These are phyloP conservation scores for Colletotrichum spinosum DNA, from an alignment of 2,329 filamentous ascomycete genomes.

Conservation along the genomic window DNA sequence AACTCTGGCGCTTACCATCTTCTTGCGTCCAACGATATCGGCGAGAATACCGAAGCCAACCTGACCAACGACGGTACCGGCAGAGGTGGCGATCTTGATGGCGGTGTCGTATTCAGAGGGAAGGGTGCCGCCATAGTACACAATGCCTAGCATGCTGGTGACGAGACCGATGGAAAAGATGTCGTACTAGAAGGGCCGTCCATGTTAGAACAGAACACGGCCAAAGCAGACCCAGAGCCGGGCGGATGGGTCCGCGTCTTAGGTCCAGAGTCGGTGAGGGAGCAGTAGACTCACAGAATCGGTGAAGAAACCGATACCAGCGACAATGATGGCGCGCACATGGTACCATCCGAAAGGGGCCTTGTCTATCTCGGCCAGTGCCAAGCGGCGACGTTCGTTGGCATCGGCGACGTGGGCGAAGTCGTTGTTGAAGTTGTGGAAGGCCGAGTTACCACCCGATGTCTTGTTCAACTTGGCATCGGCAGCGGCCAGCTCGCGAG, in stretches of 20 bases:
- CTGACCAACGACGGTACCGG: constrained; percentile 86
- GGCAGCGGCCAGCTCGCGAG: constrained; percentile 10
- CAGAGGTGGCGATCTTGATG: constrained; percentile 87
- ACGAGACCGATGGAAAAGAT: constrained; percentile 83
- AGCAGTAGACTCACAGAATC: constrained; percentile 62
- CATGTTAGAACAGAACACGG: not conserved
- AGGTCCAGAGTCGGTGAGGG: no score
- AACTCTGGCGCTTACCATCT: constrained; percentile 48
- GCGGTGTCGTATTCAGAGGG: constrained; percentile 78
- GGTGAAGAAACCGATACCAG: constrained; percentile 90
- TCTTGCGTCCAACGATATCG: constrained; percentile 81
- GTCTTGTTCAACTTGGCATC: constrained; percentile 55
- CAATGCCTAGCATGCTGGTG: constrained; percentile 81
- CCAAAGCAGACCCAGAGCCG: constrained; percentile 36
- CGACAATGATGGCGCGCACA: constrained; percentile 79
- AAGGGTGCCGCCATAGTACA: constrained; percentile 76
- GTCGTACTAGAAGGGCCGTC: constrained; percentile 64
- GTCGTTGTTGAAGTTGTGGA: constrained; percentile 83
- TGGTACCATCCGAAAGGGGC: constrained; percentile 89
- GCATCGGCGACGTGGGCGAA: constrained; percentile 74
- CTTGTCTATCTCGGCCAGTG: constrained; percentile 85
- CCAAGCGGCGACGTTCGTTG: constrained; percentile 82
- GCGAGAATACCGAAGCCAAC: constrained; percentile 83
- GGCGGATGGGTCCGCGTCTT: no score
- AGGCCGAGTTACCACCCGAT: constrained; percentile 74